Evolutionary conservation across 2,329 filamentous ascomycete species (phyloP), one percentile per base, ranked within the genome.

Genomic region (Colletotrichum zoysiae): DNA sequence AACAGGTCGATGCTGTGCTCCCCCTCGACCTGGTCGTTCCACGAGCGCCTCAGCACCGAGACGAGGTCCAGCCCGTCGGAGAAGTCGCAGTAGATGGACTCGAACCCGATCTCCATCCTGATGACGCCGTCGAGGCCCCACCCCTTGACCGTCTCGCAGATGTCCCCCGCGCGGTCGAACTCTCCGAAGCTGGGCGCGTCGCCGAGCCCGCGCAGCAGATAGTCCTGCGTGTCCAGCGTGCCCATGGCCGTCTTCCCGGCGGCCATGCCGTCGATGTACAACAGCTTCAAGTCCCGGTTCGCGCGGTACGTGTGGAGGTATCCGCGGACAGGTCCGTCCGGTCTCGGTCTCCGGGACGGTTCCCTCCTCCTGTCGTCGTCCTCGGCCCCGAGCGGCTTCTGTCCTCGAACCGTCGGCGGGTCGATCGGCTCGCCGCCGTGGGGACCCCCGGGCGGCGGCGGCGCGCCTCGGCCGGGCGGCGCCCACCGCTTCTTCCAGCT

Each of bases 241-340:
- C 92, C 92, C 76, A 90, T 88, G 1, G 76, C 61, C 0, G 88
- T 88, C 75, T 94, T 94, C 1, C 85, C 92, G 0, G 90, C 92
- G 2, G 88, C 87, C 84, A 91, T 90, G 5, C 92, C 92, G 76
- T 94, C 92, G 20, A 94, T 78, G 76, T 93, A 93, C 3, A 94
- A 81, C 3, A 93, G 82, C 14, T 86, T 85, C 1, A 93, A 81
- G 5, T 87, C 82, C 18, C 87, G 85, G 1, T 81, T 86, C 3
- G 91, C 86, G 8, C 84, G 84, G 77, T 93, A 94, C 0, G 87
- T 90, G 76, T 94, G 92, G 1, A 94, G 82, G 75, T 90, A 92
- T 9, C 92, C 91, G 35, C 81, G 79, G 0, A 46, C n/a, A 2
- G 57, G 46, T 3, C 16, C 38, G 7, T 12, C 44, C 12, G 66